Conservation (phyloP, 257 asterid species). For the Solanum arcanum region DNA sequence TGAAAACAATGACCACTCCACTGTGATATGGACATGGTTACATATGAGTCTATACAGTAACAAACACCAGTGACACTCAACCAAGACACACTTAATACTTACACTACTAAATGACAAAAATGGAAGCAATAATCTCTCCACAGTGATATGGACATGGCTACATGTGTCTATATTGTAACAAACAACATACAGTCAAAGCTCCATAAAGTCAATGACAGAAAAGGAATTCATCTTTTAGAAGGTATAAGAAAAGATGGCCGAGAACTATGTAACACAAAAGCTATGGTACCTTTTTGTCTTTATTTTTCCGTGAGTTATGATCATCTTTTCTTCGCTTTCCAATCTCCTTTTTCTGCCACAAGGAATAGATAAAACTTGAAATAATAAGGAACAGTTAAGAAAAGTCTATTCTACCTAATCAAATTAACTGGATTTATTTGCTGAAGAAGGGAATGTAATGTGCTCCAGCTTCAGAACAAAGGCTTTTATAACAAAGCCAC, state of each 20-base stretch:
- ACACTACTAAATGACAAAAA: neutral
- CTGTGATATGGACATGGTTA: neutral
- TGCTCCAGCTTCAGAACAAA: neutral
- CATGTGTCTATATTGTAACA: neutral
- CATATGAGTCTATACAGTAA: neutral
- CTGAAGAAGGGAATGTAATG: neutral
- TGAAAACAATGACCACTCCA: neutral
- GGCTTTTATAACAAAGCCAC: neutral
- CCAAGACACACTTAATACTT: neutral
- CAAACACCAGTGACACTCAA: neutral
- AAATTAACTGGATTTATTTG: neutral
- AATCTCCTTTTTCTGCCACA: constrained; percentile 72
- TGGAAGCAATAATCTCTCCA: neutral
- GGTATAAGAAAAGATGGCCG: neutral
- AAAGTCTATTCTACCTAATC: neutral
- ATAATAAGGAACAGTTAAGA: neutral
- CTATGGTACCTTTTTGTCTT: constrained; percentile 68
- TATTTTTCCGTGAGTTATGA: constrained; percentile 50
- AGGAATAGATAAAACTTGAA: neutral
- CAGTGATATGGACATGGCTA: neutral
- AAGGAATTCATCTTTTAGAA: neutral
- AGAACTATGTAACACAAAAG: neutral
- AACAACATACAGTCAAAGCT: neutral
- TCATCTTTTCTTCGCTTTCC: constrained; percentile 95
- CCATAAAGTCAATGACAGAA: neutral